Percentiles rank a stretch among this genome's conserved stretches.
Conservation (phyloP, 805 yeast species). For the Candida orba region DNA sequence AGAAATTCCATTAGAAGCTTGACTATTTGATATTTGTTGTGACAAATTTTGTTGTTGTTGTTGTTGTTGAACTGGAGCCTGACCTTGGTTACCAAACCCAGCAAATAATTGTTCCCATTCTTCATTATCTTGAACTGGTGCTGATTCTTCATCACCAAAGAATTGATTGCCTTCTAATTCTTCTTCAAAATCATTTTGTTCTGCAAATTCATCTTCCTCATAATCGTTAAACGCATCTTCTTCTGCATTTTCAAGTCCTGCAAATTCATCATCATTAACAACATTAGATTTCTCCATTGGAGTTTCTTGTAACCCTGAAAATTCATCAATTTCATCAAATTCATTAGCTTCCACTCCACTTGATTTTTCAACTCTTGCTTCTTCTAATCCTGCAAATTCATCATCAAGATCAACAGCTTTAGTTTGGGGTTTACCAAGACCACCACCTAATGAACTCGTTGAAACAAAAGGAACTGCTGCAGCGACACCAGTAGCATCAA, state of each 20-base stretch:
- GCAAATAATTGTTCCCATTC: slow-evolving; percentile 96
- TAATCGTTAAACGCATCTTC: slow-evolving; percentile 22
- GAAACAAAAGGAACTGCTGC: slow-evolving; percentile 18
- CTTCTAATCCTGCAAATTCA: slow-evolving; percentile 9
- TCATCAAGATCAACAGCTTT: slow-evolving; percentile 1
- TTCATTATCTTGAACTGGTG: slow-evolving; percentile 35
- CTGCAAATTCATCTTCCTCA: slow-evolving; percentile 20
- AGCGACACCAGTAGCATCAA: neutral
- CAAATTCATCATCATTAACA: slow-evolving; percentile 19
- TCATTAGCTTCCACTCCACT: slow-evolving; percentile 30
- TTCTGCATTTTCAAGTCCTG: slow-evolving; percentile 35
- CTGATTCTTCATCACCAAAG: slow-evolving; percentile 19
- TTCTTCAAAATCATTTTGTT: slow-evolving; percentile 14
- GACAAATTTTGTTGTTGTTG: slow-evolving; percentile 1
- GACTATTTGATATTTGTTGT: slow-evolving; percentile 2
- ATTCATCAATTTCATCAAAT: slow-evolving; percentile 37
- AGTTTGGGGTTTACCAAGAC: neutral
- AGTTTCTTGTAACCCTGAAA: slow-evolving; percentile 29
- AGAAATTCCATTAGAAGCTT: slow-evolving; percentile 1
- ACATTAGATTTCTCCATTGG: slow-evolving; percentile 24
- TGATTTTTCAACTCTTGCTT: slow-evolving; percentile 5
- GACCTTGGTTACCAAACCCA: slow-evolving; percentile 62
- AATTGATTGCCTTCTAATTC: slow-evolving; percentile 18
- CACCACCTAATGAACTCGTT: slow-evolving; percentile 24
- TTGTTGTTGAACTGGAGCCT: slow-evolving; percentile 2